A percentile compares a stretch with the other conserved stretches of the same genome.
These are phyloP conservation scores for Botrytis fabae DNA, from an alignment of 2,329 filamentous ascomycete species.

Conservation along the genomic window DNA sequence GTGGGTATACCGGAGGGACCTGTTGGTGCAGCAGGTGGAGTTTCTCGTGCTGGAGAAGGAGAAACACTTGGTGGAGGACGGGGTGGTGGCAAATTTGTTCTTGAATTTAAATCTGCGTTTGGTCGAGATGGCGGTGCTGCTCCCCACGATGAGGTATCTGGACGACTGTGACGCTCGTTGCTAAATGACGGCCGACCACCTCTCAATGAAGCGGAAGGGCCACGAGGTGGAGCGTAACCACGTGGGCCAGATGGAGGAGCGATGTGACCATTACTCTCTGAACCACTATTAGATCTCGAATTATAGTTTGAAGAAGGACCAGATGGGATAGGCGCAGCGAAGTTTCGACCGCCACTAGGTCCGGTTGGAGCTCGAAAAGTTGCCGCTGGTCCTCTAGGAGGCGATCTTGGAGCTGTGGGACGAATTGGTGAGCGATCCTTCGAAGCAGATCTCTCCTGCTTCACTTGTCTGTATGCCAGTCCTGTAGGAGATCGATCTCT, in stretches of 20 bases:
- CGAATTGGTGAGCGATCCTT: slow-evolving; percentile 39
- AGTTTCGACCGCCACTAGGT: slow-evolving; percentile 38
- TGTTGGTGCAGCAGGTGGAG: slow-evolving; percentile 34
- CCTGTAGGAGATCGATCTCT: slow-evolving; percentile 36
- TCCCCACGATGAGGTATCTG: slow-evolving; percentile 38
- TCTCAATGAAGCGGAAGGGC: slow-evolving; percentile 34
- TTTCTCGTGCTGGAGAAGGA: slow-evolving; percentile 34
- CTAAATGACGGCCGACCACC: slow-evolving; percentile 38
- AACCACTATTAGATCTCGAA: slow-evolving; percentile 27
- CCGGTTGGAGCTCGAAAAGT: slow-evolving; percentile 40
- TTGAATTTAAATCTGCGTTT: slow-evolving; percentile 25
- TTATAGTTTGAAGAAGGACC: slow-evolving; percentile 23
- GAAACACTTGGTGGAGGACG: slow-evolving; percentile 35
- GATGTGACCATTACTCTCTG: slow-evolving; percentile 27
- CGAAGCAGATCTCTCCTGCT: slow-evolving; percentile 38
- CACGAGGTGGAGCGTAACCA: slow-evolving; percentile 37
- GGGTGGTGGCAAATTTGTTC: slow-evolving; percentile 27
- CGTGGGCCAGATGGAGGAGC: slow-evolving; percentile 41
- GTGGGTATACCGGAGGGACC: slow-evolving; percentile 39
- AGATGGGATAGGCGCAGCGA: slow-evolving; percentile 33
- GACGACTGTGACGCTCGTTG: slow-evolving; percentile 34
- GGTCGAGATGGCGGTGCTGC: slow-evolving; percentile 33
- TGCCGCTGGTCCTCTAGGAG: slow-evolving; percentile 39
- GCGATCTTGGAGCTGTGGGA: slow-evolving; percentile 36
- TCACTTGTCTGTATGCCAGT: slow-evolving; percentile 35